These are phyloP conservation scores for Quercus phellos DNA, from an alignment of 331 rosid genomes.

Conservation along the genomic window DNA sequence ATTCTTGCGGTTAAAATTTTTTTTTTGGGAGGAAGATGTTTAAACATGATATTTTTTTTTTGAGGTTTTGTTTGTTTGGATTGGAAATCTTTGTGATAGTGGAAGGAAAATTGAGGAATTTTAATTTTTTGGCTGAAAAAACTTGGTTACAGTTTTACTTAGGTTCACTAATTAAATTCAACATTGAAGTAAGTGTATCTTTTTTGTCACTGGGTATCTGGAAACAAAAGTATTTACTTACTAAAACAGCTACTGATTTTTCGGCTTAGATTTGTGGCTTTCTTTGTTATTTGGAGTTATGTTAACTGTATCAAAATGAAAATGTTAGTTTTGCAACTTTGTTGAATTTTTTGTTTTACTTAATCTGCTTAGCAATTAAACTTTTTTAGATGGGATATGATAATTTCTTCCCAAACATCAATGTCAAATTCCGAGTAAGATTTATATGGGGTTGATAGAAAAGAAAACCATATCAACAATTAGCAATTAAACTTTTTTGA, in stretches of 20 bases:
- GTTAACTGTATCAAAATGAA: background rate
- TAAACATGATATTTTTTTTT: background rate
- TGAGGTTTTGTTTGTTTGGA: background rate
- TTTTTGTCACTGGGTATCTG: background rate
- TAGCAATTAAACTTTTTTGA: background rate
- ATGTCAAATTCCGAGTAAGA: too few species aligned
- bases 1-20: background rate
- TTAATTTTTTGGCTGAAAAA: too few species aligned
- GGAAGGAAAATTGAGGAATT: background rate
- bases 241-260: background rate
- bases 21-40: background rate
- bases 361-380: background rate
- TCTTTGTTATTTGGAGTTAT: background rate
- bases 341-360: background rate
- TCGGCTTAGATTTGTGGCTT: background rate
- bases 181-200: too few species aligned
- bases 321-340: background rate
- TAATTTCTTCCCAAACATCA: background rate
- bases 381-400: background rate
- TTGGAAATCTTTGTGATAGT: background rate
- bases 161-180: too few species aligned
- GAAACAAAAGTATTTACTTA: background rate
- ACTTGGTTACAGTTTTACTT: too few species aligned
- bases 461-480: background rate
- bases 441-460: too few species aligned